These are phyloP conservation scores for Tetrahymena malaccensis DNA, from an alignment of 73 alveolate species.

Conservation along the genomic window DNA sequence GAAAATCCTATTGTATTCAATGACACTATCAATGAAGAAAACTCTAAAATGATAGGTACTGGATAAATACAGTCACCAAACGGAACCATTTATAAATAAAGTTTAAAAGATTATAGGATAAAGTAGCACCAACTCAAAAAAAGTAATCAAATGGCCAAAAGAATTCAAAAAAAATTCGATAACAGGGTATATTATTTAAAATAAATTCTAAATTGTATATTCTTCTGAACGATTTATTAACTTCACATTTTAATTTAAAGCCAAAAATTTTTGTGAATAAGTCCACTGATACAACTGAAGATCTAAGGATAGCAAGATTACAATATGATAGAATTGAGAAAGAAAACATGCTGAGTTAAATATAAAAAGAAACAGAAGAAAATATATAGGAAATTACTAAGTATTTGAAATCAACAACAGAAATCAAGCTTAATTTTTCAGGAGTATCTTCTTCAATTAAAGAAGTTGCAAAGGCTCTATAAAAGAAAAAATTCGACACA, in stretches of 20 bases:
- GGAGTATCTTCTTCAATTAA: neutral
- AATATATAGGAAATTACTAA: neutral
- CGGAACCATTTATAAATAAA: neutral
- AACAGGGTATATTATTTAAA: neutral
- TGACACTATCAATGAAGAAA: neutral
- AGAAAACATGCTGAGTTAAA: neutral
- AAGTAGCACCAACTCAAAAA: neutral
- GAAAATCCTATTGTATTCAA: neutral
- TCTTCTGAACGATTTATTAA: neutral
- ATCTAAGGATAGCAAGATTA: neutral
- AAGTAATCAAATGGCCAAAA: neutral
- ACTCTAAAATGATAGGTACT: neutral
- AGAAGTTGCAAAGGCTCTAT: neutral
- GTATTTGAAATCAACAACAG: neutral
- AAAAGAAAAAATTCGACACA: neutral
- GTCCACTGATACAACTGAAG: neutral
- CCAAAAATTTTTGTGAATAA: neutral
- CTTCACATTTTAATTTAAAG: neutral
- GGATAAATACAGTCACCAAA: neutral
- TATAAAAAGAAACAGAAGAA: neutral
- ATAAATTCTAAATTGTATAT: neutral
- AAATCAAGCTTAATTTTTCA: neutral
- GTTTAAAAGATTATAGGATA: neutral
- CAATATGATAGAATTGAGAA: neutral
- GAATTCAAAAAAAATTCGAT: neutral